A percentile compares a stretch with the other conserved stretches of the same genome.
Conservation (phyloP, 2,329 filamentous ascomycete genomes). For the Fusarium sterilihyphosum region DNA sequence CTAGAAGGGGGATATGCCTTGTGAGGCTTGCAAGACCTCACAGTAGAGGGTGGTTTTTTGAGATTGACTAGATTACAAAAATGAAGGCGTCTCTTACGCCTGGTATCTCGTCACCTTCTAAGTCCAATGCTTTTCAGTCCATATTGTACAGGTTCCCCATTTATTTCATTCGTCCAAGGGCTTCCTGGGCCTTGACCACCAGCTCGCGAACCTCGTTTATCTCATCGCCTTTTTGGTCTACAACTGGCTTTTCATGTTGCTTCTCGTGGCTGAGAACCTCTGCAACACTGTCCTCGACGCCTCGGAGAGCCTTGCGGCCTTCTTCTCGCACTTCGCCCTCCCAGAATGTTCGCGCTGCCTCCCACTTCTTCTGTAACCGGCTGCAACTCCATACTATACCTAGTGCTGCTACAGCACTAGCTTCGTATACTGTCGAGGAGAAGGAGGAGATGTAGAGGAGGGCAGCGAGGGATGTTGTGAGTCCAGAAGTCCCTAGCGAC, state of each 20-base stretch:
- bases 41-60: slow-evolving; percentile 40
- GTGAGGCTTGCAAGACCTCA: slow-evolving; percentile 19
- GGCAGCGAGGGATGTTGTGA: slow-evolving; percentile 64
- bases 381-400: slow-evolving; percentile 68
- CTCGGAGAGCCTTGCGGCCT: slow-evolving; percentile 69
- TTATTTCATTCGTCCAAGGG: slow-evolving; percentile 59
- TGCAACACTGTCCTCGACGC: slow-evolving; percentile 63
- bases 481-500: slow-evolving; percentile 76
- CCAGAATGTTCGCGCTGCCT: slow-evolving; percentile 68
- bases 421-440: slow-evolving; percentile 66
- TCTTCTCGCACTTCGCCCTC: slow-evolving; percentile 74
- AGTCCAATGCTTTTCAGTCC: slow-evolving; percentile 19
- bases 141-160: slow-evolving; percentile 35
- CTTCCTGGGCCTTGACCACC: slow-evolving; percentile 60
- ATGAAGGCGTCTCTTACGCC: slow-evolving; percentile 41
- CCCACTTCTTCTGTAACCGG: slow-evolving; percentile 71
- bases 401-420: slow-evolving; percentile 69
- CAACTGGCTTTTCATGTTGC: slow-evolving; percentile 32
- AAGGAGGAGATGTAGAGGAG: slow-evolving; percentile 67
- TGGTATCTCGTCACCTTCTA: slow-evolving; percentile 43
- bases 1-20: slow-evolving; percentile 41
- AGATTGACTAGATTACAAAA: slow-evolving; percentile 46
- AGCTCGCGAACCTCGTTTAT: slow-evolving; percentile 55
- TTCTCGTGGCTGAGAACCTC: slow-evolving; percentile 54
- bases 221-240: slow-evolving; percentile 45